A percentile compares a stretch with the other conserved stretches of the same genome.
Evolutionary conservation across 768 basidiomycete species (phyloP).

Genomic region (Dentipellis sp.): DNA sequence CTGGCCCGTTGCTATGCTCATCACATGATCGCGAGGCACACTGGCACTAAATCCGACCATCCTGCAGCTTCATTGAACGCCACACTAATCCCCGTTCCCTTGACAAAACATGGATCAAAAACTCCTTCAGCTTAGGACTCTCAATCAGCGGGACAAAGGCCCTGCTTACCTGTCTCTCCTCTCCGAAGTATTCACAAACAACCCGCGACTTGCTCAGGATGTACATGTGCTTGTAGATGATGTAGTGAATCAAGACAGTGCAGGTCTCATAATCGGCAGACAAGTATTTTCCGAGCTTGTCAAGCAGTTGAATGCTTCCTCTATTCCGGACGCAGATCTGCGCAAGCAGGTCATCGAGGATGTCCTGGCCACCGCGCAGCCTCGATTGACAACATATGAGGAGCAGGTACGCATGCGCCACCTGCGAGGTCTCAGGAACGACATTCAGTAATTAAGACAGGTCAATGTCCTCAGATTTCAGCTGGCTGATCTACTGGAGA

Average conservation of each 20-base stretch:
- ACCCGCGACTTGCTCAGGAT: conserved; percentile 37
- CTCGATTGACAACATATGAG: conserved; percentile 84
- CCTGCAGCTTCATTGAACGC: too few species aligned
- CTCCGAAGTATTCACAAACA: conserved; percentile 50
- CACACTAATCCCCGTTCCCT: too few species aligned
- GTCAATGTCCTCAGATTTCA: conserved; percentile 77
- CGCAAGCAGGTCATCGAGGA: conserved; percentile 71
- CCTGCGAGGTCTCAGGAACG: neutral
- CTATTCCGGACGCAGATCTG: conserved; percentile 42
- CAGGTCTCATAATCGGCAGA: conserved; percentile 79
- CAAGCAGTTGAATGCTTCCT: conserved; percentile 49
- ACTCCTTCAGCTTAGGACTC: conserved; percentile 49
- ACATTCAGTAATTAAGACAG: conserved; percentile 30
- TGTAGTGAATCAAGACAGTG: conserved; percentile 68
- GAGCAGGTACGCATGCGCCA: conserved; percentile 63
- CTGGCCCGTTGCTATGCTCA: too few species aligned
- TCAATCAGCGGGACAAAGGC: conserved; percentile 81
- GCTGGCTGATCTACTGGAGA: conserved; percentile 83
- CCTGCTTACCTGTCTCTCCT: conserved; percentile 65
- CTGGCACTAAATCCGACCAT: neutral
- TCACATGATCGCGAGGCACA: neutral
- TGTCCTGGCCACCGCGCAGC: conserved; percentile 60
- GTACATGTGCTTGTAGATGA: conserved; percentile 69
- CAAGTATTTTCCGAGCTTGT: conserved; percentile 84
- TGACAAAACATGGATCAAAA: conserved; percentile 47